Evolutionary conservation across 768 basidiomycete genomes (phyloP), one percentile per base, ranked within the genome.

Genomic region (Baorangia bicolor): DNA sequence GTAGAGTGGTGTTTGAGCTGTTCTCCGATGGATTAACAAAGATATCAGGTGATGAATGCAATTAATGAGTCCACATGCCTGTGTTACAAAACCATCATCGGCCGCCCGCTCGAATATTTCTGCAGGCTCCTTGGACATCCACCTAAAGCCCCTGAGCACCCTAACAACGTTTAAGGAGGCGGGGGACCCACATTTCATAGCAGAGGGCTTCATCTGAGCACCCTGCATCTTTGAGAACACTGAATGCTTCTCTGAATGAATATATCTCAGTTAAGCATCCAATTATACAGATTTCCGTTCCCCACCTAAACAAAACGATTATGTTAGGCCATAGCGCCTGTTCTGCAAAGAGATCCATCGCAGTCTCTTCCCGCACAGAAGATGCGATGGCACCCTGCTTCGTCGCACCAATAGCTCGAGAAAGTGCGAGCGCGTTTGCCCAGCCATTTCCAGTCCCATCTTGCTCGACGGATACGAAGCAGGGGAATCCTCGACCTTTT

Each of bases 71-170:
- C 23, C 6, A 50, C 74, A 20, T 57, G 78, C 83, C 72, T 85
- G 83, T 18, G 64, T 66, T 46, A 86, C 79, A 69, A 86, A 85
- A 16, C 85, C 85, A 33, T 86, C 83, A 59, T 86, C 84, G 7
- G 84, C 85, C 9, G 85, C 83, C 18, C 81, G 74, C 67, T 86
- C 85, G 64, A 86, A 86, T 38, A 86, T 85, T 61, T 85, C 84
- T 8, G 84, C 84, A 1, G 85, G 84, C 61, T 86, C 84, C 61
- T 85, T 86, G 25, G 84, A 85, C 83, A 86, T 86, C 84, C 85
- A 85, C 83, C 84, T 83, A 31, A 46, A 40, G 18, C 10, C 21
- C 4, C 28, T 35, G 21, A 47, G 53, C 9, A 44, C 31, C 51
- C 39, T 21, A 43, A 8, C 13, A 5, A 34, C 56, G 30, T 38